These are phyloP conservation scores for Mycotypha africana DNA, from an alignment of 371 early-diverging fungal genomes.

Conservation along the genomic window DNA sequence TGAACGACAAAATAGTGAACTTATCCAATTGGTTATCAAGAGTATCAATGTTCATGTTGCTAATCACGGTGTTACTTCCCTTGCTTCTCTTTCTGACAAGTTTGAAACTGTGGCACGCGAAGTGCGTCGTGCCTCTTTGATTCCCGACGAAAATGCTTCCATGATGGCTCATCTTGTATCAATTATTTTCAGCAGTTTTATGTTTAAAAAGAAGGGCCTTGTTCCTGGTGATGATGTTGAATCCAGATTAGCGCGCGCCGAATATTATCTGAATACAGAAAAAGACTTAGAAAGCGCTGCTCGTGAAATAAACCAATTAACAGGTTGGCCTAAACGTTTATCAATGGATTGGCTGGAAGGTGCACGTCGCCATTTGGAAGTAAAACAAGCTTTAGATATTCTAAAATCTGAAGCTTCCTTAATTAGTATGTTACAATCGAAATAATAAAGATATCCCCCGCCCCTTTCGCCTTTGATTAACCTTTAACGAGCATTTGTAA, in stretches of 20 bases:
- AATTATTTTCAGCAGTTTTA: slow-evolving; percentile 64
- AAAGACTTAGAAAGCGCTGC: slow-evolving; percentile 87
- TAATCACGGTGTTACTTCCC: slow-evolving; percentile 64
- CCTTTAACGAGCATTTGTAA: no score
- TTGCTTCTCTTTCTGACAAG: slow-evolving; percentile 66
- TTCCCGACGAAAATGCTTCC: slow-evolving; percentile 83
- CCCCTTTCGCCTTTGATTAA: no score
- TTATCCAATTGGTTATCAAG: slow-evolving; percentile 61
- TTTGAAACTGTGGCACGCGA: slow-evolving; percentile 67
- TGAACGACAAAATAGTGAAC: slow-evolving; percentile 54
- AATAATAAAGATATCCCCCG: no score
- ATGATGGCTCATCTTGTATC: slow-evolving; percentile 77
- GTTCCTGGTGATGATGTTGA: slow-evolving; percentile 91
- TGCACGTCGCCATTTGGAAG: slow-evolving; percentile 82
- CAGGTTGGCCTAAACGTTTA: slow-evolving; percentile 89
- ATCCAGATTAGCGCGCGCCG: slow-evolving; percentile 77
- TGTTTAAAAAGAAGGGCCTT: slow-evolving; percentile 83
- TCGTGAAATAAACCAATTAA: slow-evolving; percentile 90
- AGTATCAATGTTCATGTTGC: slow-evolving; percentile 61
- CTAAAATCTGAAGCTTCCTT: slow-evolving; percentile 23
- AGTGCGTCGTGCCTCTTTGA: slow-evolving; percentile 78
- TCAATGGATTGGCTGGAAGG: slow-evolving; percentile 87
- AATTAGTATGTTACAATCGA: slow-evolving; percentile 23
- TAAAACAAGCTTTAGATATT: slow-evolving; percentile 82
- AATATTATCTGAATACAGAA: slow-evolving; percentile 63